These are phyloP conservation scores for Ilyonectria robusta DNA, from an alignment of 2,329 filamentous ascomycete species.

Conservation along the genomic window DNA sequence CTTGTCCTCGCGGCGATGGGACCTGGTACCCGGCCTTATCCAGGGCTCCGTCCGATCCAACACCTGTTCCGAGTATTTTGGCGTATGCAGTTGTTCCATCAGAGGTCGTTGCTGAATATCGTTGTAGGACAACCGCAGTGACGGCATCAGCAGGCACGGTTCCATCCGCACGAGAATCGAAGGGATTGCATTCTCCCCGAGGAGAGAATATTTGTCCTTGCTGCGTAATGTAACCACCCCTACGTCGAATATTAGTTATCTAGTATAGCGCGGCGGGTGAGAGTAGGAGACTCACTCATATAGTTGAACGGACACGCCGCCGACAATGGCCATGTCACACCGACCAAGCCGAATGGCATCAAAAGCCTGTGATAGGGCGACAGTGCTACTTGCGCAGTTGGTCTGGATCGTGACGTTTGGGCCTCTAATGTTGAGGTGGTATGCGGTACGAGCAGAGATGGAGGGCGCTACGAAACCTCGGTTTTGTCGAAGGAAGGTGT, in stretches of 20 bases:
- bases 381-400: constrained; percentile 7
- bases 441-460: constrained; percentile 8
- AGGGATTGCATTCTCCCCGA: constrained; percentile 4
- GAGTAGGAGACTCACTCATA: neutral
- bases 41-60: neutral
- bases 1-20: constrained; percentile 1
- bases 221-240: neutral
- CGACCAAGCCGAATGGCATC: constrained; percentile 6
- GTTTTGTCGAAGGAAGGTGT: constrained; percentile 3
- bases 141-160: constrained; percentile 2
- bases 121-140: neutral
- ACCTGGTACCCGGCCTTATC: constrained; percentile 5
- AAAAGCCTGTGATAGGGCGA: constrained; percentile 1
- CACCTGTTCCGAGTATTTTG: neutral
- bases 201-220: constrained; percentile 2
- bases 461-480: constrained; percentile 3
- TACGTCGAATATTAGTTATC: neutral
- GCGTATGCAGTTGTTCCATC: neutral
- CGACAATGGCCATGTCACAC: constrained; percentile 10
- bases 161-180: constrained; percentile 2
- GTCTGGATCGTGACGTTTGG: constrained; percentile 6
- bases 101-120: neutral
- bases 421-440: constrained; percentile 5
- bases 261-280: neutral
- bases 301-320: neutral